phyloP scores from a whole-genome alignment of 1,284 basidiomycete genomes.

The Fomes fomentarius region DNA sequence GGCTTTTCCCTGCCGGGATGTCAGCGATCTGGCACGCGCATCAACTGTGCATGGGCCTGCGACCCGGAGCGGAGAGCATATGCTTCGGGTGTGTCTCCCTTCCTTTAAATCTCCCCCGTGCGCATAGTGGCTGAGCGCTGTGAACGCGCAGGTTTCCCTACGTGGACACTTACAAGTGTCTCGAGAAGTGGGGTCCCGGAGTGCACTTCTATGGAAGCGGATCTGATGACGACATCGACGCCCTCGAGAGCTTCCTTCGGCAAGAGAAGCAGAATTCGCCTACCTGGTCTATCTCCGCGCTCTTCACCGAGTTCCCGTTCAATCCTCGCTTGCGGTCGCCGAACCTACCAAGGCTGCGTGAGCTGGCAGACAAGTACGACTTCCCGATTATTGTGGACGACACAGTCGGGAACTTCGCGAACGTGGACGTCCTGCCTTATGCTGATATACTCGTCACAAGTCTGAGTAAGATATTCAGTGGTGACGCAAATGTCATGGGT shows the following conservation, averaged over 20 bases:
- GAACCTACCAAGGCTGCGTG: constrained; percentile 76
- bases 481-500: constrained; percentile 97
- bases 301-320: constrained; percentile 92
- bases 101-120: background rate
- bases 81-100: constrained; percentile 77
- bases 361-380: constrained; percentile 85
- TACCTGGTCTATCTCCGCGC: constrained; percentile 56
- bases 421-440: constrained; percentile 90
- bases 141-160: constrained; percentile 82
- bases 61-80: constrained; percentile 76
- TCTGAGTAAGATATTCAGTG: constrained; percentile 95
- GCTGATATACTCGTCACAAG: constrained; percentile 95
- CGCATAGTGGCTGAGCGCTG: background rate
- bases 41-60: constrained; percentile 61
- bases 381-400: constrained; percentile 95
- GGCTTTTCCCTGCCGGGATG: constrained; percentile 89
- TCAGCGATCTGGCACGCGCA: constrained; percentile 92
- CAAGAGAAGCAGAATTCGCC: constrained; percentile 46
- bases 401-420: constrained; percentile 95
- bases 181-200: constrained; percentile 97
- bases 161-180: constrained; percentile 95
- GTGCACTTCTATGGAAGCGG: constrained; percentile 91
- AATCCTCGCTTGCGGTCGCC: constrained; percentile 91
- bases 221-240: constrained; percentile 74
- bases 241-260: constrained; percentile 68